Percentiles rank a stretch among this genome's conserved stretches.
These are phyloP conservation scores for Kandelia obovata DNA, from an alignment of 345 rosid species.

Conservation along the genomic window DNA sequence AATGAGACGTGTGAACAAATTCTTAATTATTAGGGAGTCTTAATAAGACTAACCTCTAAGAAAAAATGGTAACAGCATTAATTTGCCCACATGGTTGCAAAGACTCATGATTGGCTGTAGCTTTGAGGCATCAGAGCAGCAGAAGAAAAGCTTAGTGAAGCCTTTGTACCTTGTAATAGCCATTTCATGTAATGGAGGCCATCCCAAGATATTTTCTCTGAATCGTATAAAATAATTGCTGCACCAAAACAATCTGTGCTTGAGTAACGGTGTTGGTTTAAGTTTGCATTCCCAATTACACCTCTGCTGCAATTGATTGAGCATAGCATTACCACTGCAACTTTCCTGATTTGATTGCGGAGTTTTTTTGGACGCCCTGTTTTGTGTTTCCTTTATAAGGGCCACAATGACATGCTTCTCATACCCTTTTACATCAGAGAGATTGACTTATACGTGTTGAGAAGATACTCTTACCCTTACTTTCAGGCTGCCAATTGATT, in stretches of 20 bases:
- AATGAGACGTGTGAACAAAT: background rate
- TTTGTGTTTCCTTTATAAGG: constrained; percentile 49
- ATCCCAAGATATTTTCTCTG: constrained; percentile 52
- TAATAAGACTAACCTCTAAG: no score
- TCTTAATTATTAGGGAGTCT: no score
- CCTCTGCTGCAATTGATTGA: background rate
- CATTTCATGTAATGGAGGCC: constrained; percentile 50
- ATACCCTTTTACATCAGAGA: constrained; percentile 52
- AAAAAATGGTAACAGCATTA: background rate
- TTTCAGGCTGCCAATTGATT: constrained; percentile 33
- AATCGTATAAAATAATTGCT: constrained; percentile 49
- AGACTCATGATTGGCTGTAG: constrained; percentile 46
- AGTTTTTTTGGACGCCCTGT: constrained; percentile 17
- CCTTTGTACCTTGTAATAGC: constrained; percentile 52
- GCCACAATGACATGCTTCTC: constrained; percentile 56
- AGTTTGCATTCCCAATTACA: background rate
- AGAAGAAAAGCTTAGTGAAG: constrained; percentile 45
- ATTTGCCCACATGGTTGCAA: constrained; percentile 33
- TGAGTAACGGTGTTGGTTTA: background rate
- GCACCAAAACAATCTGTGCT: constrained; percentile 8
- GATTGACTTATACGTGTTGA: constrained; percentile 49
- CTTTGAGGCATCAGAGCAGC: constrained; percentile 54
- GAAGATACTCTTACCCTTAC: constrained; percentile 41
- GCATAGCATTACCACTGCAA: constrained; percentile 34
- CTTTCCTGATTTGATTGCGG: constrained; percentile 7